Evolutionary conservation across 2,329 filamentous ascomycete genomes (phyloP).

Genomic region (Lasiodiplodia theobromae): DNA sequence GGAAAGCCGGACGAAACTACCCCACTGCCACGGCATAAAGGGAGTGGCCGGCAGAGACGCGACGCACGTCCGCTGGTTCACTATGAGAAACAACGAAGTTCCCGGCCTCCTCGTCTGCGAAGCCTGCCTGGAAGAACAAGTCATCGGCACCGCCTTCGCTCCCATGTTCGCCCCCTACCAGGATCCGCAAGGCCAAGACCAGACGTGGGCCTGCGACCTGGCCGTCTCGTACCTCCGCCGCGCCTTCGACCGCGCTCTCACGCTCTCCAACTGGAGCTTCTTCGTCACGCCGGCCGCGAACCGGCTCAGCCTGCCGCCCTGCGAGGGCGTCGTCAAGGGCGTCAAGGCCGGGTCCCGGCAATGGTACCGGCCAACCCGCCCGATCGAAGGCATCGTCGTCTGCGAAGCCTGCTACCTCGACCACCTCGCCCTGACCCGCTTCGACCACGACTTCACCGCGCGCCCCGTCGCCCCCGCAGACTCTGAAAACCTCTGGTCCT

Average conservation of each 20-base stretch:
- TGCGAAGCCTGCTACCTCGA: constrained; percentile 53
- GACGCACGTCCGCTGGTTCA: background rate
- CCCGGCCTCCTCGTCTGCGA: background rate
- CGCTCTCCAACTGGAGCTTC: background rate
- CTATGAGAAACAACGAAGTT: background rate
- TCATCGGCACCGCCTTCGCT: background rate
- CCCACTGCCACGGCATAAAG: background rate
- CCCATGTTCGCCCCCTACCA: background rate
- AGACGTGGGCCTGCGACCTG: constrained; percentile 7
- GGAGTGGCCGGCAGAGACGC: background rate
- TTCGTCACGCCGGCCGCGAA: constrained; percentile 59
- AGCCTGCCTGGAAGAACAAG: background rate
- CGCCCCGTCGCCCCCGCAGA: constrained; percentile 61
- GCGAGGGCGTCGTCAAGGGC: constrained; percentile 55
- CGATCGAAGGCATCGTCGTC: background rate
- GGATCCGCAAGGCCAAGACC: background rate
- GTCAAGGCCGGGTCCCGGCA: constrained; percentile 67
- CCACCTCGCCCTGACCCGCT: constrained; percentile 67
- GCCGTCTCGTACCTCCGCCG: background rate
- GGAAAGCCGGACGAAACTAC: background rate
- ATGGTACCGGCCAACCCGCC: constrained; percentile 56
- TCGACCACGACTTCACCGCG: constrained; percentile 62
- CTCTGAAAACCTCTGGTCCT: constrained; percentile 67
- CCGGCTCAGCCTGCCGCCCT: constrained; percentile 60
- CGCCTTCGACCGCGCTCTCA: background rate